Base-by-base conservation (phyloP, 2,329 filamentous ascomycete genomes). In the Phyllosticta citribraziliensis region DNA sequence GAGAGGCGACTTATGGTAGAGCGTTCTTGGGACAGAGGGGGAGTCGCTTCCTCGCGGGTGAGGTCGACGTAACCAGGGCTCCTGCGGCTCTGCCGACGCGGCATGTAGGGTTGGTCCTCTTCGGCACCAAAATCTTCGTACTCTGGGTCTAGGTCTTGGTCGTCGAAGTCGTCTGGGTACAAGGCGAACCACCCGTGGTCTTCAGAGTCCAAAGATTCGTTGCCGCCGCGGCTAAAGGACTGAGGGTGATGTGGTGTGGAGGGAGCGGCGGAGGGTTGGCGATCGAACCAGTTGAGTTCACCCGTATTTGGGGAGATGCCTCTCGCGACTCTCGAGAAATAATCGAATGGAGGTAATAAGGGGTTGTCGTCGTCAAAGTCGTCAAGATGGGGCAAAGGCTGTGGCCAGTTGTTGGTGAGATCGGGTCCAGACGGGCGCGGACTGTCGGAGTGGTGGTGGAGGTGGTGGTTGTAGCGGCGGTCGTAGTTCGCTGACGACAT, bases 31-130 rank as follows among this genome's bases (percentile, higher is more conserved):
- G 55, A 57, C 2, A 61, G 51, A 5, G 63, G 61, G 1, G 61
- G 59, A 6, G 63, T 56, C 5, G 40, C 52, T 47, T 63, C 22
- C 22, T 22, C 63, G 55, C 55, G 57, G 20, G 63, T 61, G 20
- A 74, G 66, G 66, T 74, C 72, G 58, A 74, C 72, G 57, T 72
- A 74, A 63, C 70, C 71, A 60, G 72, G 58, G 40, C n/a, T 22
- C 22, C 22, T 22, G 22, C 22, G 22, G 22, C 22, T 27, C 11
- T 24, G 57, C 14, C 50, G n/a, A 5, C 19, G 24, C 17, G 30
- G 57, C 19, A 59, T 30, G 17, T 40, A 54, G 14, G 58, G 52
- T 6, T 20, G 6, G 35, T 56, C 27, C 14, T 58, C 20, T 24
- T 10, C 17, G 30, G 40, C 17, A n/a, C 14, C 14, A n/a, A 17